Evolutionary conservation across 202 grass and related monocot species (phyloP), one percentile per base, ranked within the genome.

Genomic region (Digitaria exilis): DNA sequence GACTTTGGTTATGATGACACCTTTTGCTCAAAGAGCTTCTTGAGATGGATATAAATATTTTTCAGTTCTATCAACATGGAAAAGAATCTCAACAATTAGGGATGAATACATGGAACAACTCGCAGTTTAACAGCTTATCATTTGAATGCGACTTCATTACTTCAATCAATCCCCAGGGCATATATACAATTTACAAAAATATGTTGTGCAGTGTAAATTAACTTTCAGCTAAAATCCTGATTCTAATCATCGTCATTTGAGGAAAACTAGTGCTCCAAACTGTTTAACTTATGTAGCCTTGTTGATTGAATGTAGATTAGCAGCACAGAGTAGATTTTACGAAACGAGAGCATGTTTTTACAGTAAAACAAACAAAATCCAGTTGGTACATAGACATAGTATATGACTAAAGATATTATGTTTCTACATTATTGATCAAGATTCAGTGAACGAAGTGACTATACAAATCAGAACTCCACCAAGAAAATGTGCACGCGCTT

Each of bases 141-240:
- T 75, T 86, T 30, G 31, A 46, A 56, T 58, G 50, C 64, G 70
- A 7, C 30, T 52, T n/a, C n/a, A n/a, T n/a, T n/a, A n/a, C n/a
- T n/a, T 64, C 14, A 25, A 82, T 50, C 45, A 66, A 66, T 71
- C 78, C 17, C 22, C 24, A 55, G 7, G 9, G 25, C 7, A 62
- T 43, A 25, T 85, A 58, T 32, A 80, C n/a, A 57, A 49, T 64
- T 71, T 81, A 60, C 13, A 6, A 14, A 67, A 76, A 48, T 13
- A 3, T 71, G 13, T 6, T 44, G 44, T 18, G 11, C 71, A 35
- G 37, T 26, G 24, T 31, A 32, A 29, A 46, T 76, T 31, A 64
- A n/a, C 22, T 78, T 88, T 70, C 65, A 81, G 16, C 56, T 71
- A 6, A 82, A 77, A 82, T 82, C 13, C 7, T 67, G 29, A 43